Conservation (phyloP, 2,329 filamentous ascomycete species). For the Zymoseptoria tritici region DNA sequence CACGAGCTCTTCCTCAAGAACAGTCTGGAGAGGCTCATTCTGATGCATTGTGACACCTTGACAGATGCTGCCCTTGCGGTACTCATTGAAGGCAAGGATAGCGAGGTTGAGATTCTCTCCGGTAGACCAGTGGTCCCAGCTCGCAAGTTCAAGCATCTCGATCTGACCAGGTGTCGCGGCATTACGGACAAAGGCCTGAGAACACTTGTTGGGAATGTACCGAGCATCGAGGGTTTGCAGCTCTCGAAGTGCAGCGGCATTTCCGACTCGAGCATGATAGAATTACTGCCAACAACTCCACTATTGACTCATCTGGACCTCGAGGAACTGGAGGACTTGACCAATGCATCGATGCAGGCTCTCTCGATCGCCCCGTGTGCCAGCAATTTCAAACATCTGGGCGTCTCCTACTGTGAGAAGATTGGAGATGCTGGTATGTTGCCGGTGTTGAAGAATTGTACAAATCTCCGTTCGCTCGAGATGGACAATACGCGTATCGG, state of each 20-base stretch:
- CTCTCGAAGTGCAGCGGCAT: slow-evolving; percentile 70
- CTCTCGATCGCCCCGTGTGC: slow-evolving; percentile 72
- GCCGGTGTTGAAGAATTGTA: slow-evolving; percentile 69
- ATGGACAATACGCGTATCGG: slow-evolving; percentile 92
- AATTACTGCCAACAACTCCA: slow-evolving; percentile 67
- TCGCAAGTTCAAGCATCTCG: slow-evolving; percentile 72
- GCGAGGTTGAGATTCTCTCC: slow-evolving; percentile 74
- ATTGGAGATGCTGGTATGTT: slow-evolving; percentile 79
- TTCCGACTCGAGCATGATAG: slow-evolving; percentile 64
- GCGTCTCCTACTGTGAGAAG: slow-evolving; percentile 82
- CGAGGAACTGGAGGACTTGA: slow-evolving; percentile 73
- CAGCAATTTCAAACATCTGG: slow-evolving; percentile 65
- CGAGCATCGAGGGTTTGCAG: slow-evolving; percentile 73
- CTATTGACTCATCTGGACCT: slow-evolving; percentile 79
- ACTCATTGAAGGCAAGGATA: slow-evolving; percentile 68
- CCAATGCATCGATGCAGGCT: slow-evolving; percentile 65
- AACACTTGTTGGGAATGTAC: slow-evolving; percentile 64
- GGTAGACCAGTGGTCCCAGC: slow-evolving; percentile 67
- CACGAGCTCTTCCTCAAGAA: slow-evolving; percentile 71
- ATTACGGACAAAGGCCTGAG: slow-evolving; percentile 69
- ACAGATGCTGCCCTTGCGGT: slow-evolving; percentile 65
- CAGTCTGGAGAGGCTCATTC: slow-evolving; percentile 69
- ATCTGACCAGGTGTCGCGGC: slow-evolving; percentile 69
- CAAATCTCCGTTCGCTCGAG: slow-evolving; percentile 61
- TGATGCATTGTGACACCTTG: slow-evolving; percentile 73